Conservation (phyloP, 495 filamentous ascomycete species). For the Terfezia claveryi region DNA sequence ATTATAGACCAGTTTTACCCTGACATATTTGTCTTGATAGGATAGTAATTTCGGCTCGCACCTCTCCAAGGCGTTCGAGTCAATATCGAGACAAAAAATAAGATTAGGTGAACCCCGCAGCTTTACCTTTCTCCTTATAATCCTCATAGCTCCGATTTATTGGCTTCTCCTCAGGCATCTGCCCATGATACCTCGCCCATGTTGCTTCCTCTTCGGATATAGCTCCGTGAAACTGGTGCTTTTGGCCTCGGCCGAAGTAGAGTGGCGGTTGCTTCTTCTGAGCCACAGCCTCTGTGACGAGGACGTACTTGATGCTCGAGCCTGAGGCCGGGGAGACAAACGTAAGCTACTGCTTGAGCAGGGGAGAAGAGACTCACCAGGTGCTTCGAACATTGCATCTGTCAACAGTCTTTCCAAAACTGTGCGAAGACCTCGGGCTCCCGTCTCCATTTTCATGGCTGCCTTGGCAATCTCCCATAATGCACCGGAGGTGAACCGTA, state of each 20-base stretch:
- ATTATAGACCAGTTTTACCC: too few species aligned
- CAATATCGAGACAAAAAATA: too few species aligned
- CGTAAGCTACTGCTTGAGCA: neutral
- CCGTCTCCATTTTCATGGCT: conserved; percentile 57
- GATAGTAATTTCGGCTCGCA: too few species aligned
- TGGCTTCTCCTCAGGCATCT: conserved; percentile 14
- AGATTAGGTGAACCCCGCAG: conserved; percentile 8
- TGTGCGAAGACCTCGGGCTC: conserved; percentile 66
- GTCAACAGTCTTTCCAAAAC: conserved; percentile 72
- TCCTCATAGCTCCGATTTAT: conserved; percentile 12
- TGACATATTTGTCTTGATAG: too few species aligned
- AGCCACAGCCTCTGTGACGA: conserved; percentile 57
- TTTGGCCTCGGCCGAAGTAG: conserved; percentile 40
- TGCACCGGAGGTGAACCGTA: conserved; percentile 62
- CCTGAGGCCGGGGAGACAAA: conserved; percentile 14
- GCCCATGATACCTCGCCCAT: conserved; percentile 26
- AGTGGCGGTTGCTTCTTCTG: conserved; percentile 36
- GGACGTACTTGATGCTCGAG: conserved; percentile 42
- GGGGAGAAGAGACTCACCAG: conserved; percentile 29
- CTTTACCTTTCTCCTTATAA: conserved; percentile 13
- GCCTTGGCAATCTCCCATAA: conserved; percentile 55
- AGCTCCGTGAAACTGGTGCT: conserved; percentile 34
- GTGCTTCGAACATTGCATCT: conserved; percentile 82
- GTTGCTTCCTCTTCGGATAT: conserved; percentile 40
- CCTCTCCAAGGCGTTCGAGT: too few species aligned